A percentile compares a stretch with the other conserved stretches of the same genome.
Conservation (phyloP, 306 rosid species). For the Malus asiatica region DNA sequence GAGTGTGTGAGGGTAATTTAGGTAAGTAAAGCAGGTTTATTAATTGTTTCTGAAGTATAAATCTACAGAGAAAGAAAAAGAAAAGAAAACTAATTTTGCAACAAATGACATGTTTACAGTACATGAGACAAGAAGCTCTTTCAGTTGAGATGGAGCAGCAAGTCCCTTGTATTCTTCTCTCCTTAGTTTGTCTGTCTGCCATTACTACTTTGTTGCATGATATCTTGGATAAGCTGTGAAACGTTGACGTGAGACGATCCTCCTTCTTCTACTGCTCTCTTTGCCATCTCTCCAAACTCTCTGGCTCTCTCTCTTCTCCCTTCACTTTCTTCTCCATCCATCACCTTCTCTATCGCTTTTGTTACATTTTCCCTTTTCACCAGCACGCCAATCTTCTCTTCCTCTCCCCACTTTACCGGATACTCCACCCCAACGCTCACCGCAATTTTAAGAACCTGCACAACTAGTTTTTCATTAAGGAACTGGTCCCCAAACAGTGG, state of each 20-base stretch:
- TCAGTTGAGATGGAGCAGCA: too few species aligned
- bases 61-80: too few species aligned
- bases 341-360: conserved; percentile 29
- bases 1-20: too few species aligned
- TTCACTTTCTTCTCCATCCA: conserved; percentile 26
- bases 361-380: conserved; percentile 35
- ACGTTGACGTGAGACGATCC: conserved; percentile 52
- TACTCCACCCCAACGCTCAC: conserved; percentile 42
- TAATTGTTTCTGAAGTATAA: too few species aligned
- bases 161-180: background rate
- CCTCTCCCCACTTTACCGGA: conserved; percentile 29
- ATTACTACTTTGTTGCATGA: conserved; percentile 6
- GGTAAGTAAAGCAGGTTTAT: too few species aligned
- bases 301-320: conserved; percentile 30
- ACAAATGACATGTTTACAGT: too few species aligned
- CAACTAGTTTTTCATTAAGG: conserved; percentile 27
- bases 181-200: background rate
- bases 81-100: too few species aligned
- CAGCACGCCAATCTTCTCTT: conserved; percentile 24
- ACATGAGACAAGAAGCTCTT: too few species aligned
- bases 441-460: conserved; percentile 19
- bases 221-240: conserved; percentile 32
- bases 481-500: conserved; percentile 36
- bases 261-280: conserved; percentile 33
- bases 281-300: conserved; percentile 30